Conservation (phyloP, 1,139 yeast genomes). For the Geotrichum aggregatum region DNA sequence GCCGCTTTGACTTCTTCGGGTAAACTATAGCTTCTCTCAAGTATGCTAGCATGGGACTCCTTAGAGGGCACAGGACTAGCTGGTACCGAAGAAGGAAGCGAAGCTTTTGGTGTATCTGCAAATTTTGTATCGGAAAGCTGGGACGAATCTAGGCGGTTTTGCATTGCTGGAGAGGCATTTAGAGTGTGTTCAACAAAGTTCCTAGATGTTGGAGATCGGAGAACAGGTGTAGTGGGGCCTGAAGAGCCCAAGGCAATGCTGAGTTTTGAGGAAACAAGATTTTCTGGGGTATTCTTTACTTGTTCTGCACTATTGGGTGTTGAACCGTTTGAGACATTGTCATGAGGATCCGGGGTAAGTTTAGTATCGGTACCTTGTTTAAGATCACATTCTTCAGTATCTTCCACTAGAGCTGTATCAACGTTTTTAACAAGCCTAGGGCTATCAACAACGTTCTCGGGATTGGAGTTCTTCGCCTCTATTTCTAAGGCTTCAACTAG, state of each 20-base stretch:
- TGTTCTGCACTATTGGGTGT: too few relatives aligned
- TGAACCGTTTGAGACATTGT: neutral
- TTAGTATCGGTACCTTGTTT: neutral
- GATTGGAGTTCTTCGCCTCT: constrained; percentile 25
- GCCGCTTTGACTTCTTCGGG: neutral
- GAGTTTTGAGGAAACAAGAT: neutral
- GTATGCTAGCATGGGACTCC: constrained; percentile 9
- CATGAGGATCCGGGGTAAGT: neutral
- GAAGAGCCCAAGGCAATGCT: neutral
- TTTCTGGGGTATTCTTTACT: neutral
- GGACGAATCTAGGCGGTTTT: neutral
- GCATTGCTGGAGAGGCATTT: neutral
- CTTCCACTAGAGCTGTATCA: neutral
- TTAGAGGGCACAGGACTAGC: constrained; percentile 13
- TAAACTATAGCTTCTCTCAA: neutral
- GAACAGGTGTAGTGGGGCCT: neutral
- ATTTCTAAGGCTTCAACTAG: constrained; percentile 37
- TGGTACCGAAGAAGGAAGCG: constrained; percentile 5
- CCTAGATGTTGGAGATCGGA: neutral
- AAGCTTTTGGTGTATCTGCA: constrained; percentile 12
- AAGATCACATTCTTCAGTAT: neutral
- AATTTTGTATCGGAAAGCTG: neutral
- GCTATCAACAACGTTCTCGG: neutral
- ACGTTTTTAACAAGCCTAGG: neutral
- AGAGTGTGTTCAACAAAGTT: neutral